Evolutionary conservation across 2,329 filamentous ascomycete species (phyloP).

Genomic region (Chaetomiaceae sp.): DNA sequence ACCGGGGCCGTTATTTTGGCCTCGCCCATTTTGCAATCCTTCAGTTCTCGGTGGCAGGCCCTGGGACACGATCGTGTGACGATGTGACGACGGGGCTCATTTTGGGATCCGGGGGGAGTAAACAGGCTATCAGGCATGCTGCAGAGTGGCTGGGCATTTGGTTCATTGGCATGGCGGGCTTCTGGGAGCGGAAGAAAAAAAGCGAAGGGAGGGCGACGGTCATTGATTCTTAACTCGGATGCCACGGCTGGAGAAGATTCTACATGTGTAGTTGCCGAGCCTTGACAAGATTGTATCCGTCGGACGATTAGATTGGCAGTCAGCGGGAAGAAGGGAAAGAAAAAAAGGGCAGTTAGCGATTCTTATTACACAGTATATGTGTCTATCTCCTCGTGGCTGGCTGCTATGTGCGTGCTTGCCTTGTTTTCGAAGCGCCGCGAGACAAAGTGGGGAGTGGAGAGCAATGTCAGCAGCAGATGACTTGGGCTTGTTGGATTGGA

Average conservation of each 20-base stretch:
- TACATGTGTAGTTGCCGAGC: slow-evolving; percentile 2
- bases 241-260: background rate
- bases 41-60: slow-evolving; percentile 12
- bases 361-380: background rate
- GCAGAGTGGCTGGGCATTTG: slow-evolving; percentile 5
- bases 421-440: background rate
- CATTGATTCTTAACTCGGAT: background rate
- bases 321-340: background rate
- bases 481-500: no score
- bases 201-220: background rate
- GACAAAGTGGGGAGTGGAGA: background rate
- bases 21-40: background rate
- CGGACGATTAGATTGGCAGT: slow-evolving; percentile 11
- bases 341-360: background rate
- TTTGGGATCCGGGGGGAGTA: slow-evolving; percentile 3
- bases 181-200: background rate
- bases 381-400: no score
- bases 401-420: background rate
- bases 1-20: slow-evolving; percentile 2
- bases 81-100: slow-evolving; percentile 15
- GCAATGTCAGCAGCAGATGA: no score
- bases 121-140: slow-evolving; percentile 8
- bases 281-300: slow-evolving; percentile 4
- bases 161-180: slow-evolving; percentile 6
- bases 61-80: slow-evolving; percentile 14